Percentiles rank a stretch among this genome's conserved stretches.
phyloP scores from a whole-genome alignment of 345 rosid species.

The Barbarea vulgaris region DNA sequence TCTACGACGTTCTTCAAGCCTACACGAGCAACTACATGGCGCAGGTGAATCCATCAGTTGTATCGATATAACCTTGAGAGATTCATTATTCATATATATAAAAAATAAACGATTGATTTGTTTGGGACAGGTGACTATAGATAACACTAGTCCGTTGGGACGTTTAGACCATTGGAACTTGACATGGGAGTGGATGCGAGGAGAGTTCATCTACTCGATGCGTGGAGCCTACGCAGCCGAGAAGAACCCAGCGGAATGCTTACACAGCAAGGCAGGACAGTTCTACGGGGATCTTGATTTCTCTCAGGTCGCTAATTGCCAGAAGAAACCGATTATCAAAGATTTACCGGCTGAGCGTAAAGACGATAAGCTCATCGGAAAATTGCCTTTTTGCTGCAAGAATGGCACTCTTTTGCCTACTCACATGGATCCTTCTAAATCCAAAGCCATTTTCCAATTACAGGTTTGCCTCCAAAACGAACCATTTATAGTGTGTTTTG shows the following conservation, averaged over 20 bases:
- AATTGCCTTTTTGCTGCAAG: slow-evolving; percentile 74
- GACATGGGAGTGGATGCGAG: slow-evolving; percentile 95
- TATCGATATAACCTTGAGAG: neutral
- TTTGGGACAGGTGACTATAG: slow-evolving; percentile 60
- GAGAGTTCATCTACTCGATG: slow-evolving; percentile 77
- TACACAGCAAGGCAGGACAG: slow-evolving; percentile 66
- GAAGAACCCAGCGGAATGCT: slow-evolving; percentile 50
- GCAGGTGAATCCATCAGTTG: slow-evolving; percentile 38
- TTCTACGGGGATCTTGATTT: slow-evolving; percentile 68
- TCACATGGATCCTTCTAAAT: slow-evolving; percentile 59
- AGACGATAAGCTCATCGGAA: slow-evolving; percentile 64
- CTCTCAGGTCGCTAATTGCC: slow-evolving; percentile 68
- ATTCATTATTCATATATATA: neutral
- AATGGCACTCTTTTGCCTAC: slow-evolving; percentile 71
- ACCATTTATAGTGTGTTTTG: slow-evolving; percentile 1
- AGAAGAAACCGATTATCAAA: slow-evolving; percentile 61
- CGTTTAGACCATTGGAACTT: slow-evolving; percentile 91
- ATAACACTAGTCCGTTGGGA: slow-evolving; percentile 70
- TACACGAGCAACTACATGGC: slow-evolving; percentile 71
- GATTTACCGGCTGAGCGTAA: slow-evolving; percentile 61
- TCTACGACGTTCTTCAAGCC: slow-evolving; percentile 73
- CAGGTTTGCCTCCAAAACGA: slow-evolving; percentile 37
- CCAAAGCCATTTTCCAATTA: slow-evolving; percentile 72
- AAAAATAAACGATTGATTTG: neutral
- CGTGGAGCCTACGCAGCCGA: slow-evolving; percentile 73